Conservation (phyloP, 805 yeast species). For the Candida anglica region DNA sequence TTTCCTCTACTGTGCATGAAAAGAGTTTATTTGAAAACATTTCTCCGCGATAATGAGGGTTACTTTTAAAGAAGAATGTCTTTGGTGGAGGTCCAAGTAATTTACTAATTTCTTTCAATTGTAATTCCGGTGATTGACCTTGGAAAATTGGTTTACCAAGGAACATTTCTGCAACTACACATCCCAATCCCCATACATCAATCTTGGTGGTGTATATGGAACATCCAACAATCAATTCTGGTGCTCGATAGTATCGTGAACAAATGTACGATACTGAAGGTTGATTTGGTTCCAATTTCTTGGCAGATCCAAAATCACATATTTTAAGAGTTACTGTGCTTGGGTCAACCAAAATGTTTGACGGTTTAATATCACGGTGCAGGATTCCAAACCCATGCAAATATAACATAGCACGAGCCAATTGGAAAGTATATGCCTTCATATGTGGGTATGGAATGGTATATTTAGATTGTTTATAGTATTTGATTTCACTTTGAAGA, state of each 20-base stretch:
- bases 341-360: conserved; percentile 76
- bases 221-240: conserved; percentile 91
- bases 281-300: conserved; percentile 69
- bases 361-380: conserved; percentile 83
- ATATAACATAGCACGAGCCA: conserved; percentile 80
- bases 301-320: conserved; percentile 86
- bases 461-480: conserved; percentile 56
- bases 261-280: conserved; percentile 95
- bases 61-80: conserved; percentile 67
- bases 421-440: conserved; percentile 73
- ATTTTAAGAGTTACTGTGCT: conserved; percentile 61
- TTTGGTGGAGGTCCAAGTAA: conserved; percentile 81
- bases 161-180: conserved; percentile 92
- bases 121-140: conserved; percentile 85
- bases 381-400: conserved; percentile 77
- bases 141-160: conserved; percentile 94
- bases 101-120: conserved; percentile 85
- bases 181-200: conserved; percentile 97
- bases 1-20: conserved; percentile 48
- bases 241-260: conserved; percentile 93
- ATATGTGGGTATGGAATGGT: conserved; percentile 70
- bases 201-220: conserved; percentile 84
- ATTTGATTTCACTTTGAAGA: conserved; percentile 69
- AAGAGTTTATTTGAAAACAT: conserved; percentile 63
- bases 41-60: conserved; percentile 74